Evolutionary conservation across 1,284 basidiomycete genomes (phyloP).

Genomic region (Anthracocystis panici-leucophaei): DNA sequence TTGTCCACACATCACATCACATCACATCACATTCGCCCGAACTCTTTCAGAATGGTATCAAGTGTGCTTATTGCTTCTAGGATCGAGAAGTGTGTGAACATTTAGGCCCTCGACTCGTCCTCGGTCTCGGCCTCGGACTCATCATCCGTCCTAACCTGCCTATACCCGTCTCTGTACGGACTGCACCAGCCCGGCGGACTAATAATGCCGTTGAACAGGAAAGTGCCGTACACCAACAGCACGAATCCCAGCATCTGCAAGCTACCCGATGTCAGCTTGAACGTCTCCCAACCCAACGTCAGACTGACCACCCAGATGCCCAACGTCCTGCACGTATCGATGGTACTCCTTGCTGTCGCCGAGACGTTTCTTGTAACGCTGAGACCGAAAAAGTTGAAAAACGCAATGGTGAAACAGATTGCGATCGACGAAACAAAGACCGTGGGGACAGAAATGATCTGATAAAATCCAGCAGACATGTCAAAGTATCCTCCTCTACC

Average conservation of each 20-base stretch:
- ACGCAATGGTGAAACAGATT: constrained; percentile 76
- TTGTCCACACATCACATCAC: too few relatives aligned
- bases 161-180: constrained; percentile 19
- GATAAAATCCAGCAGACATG: constrained; percentile 86
- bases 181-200: constrained; percentile 50
- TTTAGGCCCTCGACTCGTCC: not conserved
- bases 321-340: constrained; percentile 95
- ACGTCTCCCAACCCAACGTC: constrained; percentile 84
- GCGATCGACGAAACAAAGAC: constrained; percentile 83
- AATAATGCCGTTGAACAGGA: constrained; percentile 68
- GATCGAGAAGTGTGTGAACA: too few relatives aligned
- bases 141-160: constrained; percentile 14
- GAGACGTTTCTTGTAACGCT: constrained; percentile 79
- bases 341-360: constrained; percentile 73
- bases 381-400: constrained; percentile 96
- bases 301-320: constrained; percentile 76
- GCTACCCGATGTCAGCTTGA: constrained; percentile 84
- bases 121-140: constrained; percentile 15
- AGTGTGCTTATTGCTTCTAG: too few relatives aligned
- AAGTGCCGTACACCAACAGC: constrained; percentile 82
- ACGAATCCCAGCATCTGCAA: constrained; percentile 90
- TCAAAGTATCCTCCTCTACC: constrained; percentile 87
- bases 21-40: too few relatives aligned
- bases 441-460: constrained; percentile 83
- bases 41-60: too few relatives aligned